phyloP scores from a whole-genome alignment of 164 flowering plant genomes.

The Stephania yunnanensis region DNA sequence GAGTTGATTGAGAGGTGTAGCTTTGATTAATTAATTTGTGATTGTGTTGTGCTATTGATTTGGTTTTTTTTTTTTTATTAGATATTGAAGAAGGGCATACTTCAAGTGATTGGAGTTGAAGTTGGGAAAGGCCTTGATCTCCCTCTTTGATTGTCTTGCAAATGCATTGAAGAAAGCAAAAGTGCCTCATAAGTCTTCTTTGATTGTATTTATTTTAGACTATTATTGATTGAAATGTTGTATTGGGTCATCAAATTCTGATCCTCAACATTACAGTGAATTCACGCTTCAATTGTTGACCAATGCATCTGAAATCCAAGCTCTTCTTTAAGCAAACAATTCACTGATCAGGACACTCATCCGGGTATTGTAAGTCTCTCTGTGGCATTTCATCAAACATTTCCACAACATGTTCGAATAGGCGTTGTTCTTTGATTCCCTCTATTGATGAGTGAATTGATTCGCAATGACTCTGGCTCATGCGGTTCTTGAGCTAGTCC shows the following conservation, averaged over 20 bases:
- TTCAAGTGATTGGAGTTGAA: constrained; percentile 79
- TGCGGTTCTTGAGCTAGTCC: too few species aligned
- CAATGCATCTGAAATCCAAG: constrained; percentile 37
- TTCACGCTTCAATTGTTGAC: constrained; percentile 29
- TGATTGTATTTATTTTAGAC: too few species aligned
- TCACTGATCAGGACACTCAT: constrained; percentile 16
- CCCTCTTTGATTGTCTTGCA: constrained; percentile 48
- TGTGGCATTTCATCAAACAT: constrained; percentile 38
- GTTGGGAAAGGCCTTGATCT: constrained; percentile 89
- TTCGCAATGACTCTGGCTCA: too few species aligned
- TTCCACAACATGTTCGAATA: too few species aligned
- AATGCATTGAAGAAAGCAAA: not conserved
- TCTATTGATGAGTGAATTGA: too few species aligned
- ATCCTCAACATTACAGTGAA: constrained; percentile 24
- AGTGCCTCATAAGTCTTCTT: too few species aligned
- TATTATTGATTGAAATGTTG: not conserved
- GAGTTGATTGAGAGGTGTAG: too few species aligned
- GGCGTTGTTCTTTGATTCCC: too few species aligned
- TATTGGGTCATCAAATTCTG: not conserved
- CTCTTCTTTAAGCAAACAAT: constrained; percentile 25
- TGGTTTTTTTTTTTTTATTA: constrained; percentile 20
- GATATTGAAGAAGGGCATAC: constrained; percentile 85
- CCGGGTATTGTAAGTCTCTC: constrained; percentile 32
- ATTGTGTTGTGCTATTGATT: not conserved
- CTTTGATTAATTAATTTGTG: not conserved